Evolutionary conservation across 1,284 basidiomycete species (phyloP).

Genomic region (Pulveroboletus ridleyi): DNA sequence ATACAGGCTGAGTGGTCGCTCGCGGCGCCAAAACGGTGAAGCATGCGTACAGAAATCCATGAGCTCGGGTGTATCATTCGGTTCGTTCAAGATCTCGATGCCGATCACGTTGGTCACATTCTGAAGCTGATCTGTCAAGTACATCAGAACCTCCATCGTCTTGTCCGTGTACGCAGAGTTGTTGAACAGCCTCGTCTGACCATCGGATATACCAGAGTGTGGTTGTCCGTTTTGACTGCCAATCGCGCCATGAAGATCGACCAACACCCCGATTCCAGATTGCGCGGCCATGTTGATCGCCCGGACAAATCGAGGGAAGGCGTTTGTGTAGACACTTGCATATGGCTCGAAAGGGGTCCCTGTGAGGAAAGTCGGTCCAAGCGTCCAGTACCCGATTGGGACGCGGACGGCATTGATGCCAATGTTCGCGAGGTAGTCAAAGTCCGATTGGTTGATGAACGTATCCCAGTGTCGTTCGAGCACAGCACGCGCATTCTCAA

Average conservation of each 20-base stretch:
- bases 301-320: slow-evolving; percentile 65
- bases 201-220: slow-evolving; percentile 79
- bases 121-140: slow-evolving; percentile 60
- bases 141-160: slow-evolving; percentile 65
- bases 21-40: neutral
- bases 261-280: slow-evolving; percentile 35
- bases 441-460: slow-evolving; percentile 72
- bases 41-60: slow-evolving; percentile 55
- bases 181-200: slow-evolving; percentile 61
- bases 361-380: slow-evolving; percentile 47
- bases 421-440: slow-evolving; percentile 61
- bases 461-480: slow-evolving; percentile 85
- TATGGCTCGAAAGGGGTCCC: slow-evolving; percentile 65
- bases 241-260: slow-evolving; percentile 50
- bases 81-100: slow-evolving; percentile 82
- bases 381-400: slow-evolving; percentile 74
- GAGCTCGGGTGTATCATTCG: slow-evolving; percentile 53
- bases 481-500: slow-evolving; percentile 52
- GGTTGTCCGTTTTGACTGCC: slow-evolving; percentile 64
- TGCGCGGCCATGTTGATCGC: slow-evolving; percentile 75
- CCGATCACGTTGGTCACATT: slow-evolving; percentile 79
- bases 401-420: slow-evolving; percentile 80
- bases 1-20: neutral
- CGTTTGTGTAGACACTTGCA: slow-evolving; percentile 64
- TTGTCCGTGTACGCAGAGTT: slow-evolving; percentile 56